Conservation (phyloP, 2,329 filamentous ascomycete genomes). For the Tolypocladium amazonense region DNA sequence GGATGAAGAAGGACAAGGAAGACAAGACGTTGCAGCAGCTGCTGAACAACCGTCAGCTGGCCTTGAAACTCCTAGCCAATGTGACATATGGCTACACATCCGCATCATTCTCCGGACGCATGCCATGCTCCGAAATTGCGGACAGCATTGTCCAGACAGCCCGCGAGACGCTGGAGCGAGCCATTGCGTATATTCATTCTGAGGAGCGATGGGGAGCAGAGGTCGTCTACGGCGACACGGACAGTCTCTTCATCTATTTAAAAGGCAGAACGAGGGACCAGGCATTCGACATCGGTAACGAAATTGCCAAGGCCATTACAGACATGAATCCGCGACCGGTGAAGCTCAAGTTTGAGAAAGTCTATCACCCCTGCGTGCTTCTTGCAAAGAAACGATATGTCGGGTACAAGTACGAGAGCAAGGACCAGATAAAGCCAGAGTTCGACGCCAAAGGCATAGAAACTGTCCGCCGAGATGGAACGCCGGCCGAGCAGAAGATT, state of each 20-base stretch:
- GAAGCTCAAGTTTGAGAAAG: slow-evolving; percentile 97
- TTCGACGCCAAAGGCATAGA: slow-evolving; percentile 99
- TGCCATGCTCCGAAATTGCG: slow-evolving; percentile 96
- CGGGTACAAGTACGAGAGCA: slow-evolving; percentile 88
- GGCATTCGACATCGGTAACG: slow-evolving; percentile 85
- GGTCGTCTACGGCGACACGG: slow-evolving; percentile 96
- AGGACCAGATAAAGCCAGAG: slow-evolving; percentile 64
- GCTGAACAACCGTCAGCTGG: slow-evolving; percentile 86
- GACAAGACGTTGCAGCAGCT: slow-evolving; percentile 78
- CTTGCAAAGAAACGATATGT: slow-evolving; percentile 97
- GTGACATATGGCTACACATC: slow-evolving; percentile 98
- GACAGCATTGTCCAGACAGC: slow-evolving; percentile 97
- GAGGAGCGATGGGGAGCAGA: slow-evolving; percentile 83
- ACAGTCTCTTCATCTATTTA: slow-evolving; percentile 85
- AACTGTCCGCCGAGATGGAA: slow-evolving; percentile 89
- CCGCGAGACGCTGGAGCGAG: slow-evolving; percentile 85
- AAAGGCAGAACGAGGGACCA: slow-evolving; percentile 79
- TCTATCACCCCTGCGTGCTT: slow-evolving; percentile 90
- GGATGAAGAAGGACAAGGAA: slow-evolving; percentile 89
- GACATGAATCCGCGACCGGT: slow-evolving; percentile 82
- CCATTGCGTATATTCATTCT: slow-evolving; percentile 86
- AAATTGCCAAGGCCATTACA: slow-evolving; percentile 82
- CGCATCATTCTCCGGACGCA: slow-evolving; percentile 89
- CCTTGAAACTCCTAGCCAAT: slow-evolving; percentile 93
- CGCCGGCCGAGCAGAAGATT: slow-evolving; percentile 91